A percentile compares a stretch with the other conserved stretches of the same genome.
Conservation (phyloP, 2,329 filamentous ascomycete genomes). For the Apiospora aurea region DNA sequence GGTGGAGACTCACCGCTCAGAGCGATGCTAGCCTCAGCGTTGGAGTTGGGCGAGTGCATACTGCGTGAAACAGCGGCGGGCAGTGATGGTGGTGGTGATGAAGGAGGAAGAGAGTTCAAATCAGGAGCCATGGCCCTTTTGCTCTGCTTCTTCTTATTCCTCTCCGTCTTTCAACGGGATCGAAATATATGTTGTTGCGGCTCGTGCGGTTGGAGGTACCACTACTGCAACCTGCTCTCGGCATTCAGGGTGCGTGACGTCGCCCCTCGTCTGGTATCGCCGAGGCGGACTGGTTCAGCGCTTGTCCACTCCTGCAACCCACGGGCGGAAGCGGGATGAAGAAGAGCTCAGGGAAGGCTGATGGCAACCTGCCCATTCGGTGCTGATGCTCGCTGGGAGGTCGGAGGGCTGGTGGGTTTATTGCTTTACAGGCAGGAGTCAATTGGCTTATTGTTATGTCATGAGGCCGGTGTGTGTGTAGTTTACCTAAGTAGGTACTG, state of each 20-base stretch:
- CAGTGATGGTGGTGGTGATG: slow-evolving; percentile 50
- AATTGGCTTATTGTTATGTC: slow-evolving; percentile 15
- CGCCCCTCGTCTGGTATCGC: not conserved
- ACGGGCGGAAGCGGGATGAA: slow-evolving; percentile 1
- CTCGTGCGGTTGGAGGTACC: not conserved
- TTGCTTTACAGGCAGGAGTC: not conserved
- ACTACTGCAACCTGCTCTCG: not conserved
- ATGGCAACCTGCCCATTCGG: not conserved
- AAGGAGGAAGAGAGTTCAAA: slow-evolving; percentile 65
- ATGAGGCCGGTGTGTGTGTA: not conserved
- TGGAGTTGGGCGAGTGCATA: slow-evolving; percentile 29
- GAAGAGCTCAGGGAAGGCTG: not conserved
- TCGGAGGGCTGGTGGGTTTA: not conserved
- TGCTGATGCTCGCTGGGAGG: not conserved
- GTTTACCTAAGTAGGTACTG: not conserved
- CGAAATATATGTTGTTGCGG: not conserved
- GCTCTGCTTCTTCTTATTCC: not conserved
- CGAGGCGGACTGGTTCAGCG: not conserved
- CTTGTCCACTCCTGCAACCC: slow-evolving; percentile 3
- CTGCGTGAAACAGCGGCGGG: slow-evolving; percentile 30
- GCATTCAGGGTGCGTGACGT: slow-evolving; percentile 11
- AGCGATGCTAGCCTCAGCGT: slow-evolving; percentile 38
- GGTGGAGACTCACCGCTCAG: slow-evolving; percentile 59
- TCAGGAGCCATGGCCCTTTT: slow-evolving; percentile 57
- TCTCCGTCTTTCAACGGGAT: not conserved